Base-by-base conservation (phyloP, 495 filamentous ascomycete genomes). In the Xylaria longipes region DNA sequence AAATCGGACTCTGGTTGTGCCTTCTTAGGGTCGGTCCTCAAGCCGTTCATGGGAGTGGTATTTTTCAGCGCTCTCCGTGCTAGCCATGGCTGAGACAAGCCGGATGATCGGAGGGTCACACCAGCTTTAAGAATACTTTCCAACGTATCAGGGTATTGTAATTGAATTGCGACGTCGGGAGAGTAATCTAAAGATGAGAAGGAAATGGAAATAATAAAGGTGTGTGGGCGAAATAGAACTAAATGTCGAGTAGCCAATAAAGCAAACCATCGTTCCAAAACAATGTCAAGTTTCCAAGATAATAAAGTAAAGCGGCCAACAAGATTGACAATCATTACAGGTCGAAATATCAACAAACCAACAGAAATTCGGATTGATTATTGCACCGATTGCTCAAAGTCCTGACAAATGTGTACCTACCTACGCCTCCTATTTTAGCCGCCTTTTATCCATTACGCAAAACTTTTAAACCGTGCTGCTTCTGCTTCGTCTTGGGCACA, bases 401-500 rank as follows among this genome's bases (percentile, higher is more conserved):
- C 48, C 48, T 52, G 48, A 52, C 48, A 52, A 52, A 52, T 22
- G n/a, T 52, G 22, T 27, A 48, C 45, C 45, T 9, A 0, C n/a
- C n/a, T n/a, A n/a, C n/a, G n/a, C n/a, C n/a, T n/a, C n/a, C n/a
- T n/a, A n/a, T n/a, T n/a, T n/a, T n/a, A n/a, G n/a, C n/a, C n/a
- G n/a, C n/a, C n/a, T n/a, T n/a, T n/a, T n/a, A n/a, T 12, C 4
- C 14, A 6, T 14, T 56, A 56, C n/a, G 17, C 22, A 20, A 77
- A 69, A 57, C 57, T 68, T 62, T 75, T 77, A 68, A 86, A 83
- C 3, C 72, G 66, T 5, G 58, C 71, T 56, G 52, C 71, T 71
- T 84, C 81, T 12, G 71, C 71, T 14, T 81, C 77, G 50, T 80
- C 73, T 72, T 72, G 71, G 25, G 77, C 82, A 12, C 85, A 74